Base-by-base conservation (phyloP, 768 basidiomycete genomes). In the Mycena vulgaris region DNA sequence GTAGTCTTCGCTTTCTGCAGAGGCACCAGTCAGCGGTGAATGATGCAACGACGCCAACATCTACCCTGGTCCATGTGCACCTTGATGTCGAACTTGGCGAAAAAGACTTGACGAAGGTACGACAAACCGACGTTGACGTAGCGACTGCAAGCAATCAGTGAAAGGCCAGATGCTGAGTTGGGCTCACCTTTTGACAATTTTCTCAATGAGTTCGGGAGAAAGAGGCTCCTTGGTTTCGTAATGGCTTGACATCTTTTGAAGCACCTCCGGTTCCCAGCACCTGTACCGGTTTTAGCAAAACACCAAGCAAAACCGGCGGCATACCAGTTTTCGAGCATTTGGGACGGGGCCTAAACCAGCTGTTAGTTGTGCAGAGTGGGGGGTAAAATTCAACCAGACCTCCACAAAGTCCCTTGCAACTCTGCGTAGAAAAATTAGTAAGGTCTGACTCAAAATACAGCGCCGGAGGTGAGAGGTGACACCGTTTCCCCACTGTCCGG, bases 301-400 rank as follows among this genome's bases (percentile, higher is more conserved):
- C 17, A 21, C 21, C 33, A 39, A 8, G 6, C 28, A 3, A 37
- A 39, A 19, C 25, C 19, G 35, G 48, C 11, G 45, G 64, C 80
- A 21, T 52, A 91, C 95, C 95, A 96, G 75, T 96, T 95, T 81
- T 97, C 95, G 69, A 96, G 83, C 95, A 96, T 96, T 82, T 97
- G 95, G 21, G 92, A 93, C 0, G 95, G 95, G 3, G 95, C 69
- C 69, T 70, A 17, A 14, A 19, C 27, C 5, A 39, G n/a, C 21
- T 8, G 37, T 68, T 35, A 63, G 61, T 30, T 11, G 14, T 13
- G 13, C 5, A 6, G 21, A 47, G 9, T 31, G 19, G 3, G 17
- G 16, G 10, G 40, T 11, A 35, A 11, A 5, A 4, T 16, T 7
- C 35, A 45, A 16, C 39, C 39, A 31, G 28, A 69, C 95, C 80